These are phyloP conservation scores for Geotrichum klebahnii DNA, from an alignment of 1,139 yeast species.

Conservation along the genomic window DNA sequence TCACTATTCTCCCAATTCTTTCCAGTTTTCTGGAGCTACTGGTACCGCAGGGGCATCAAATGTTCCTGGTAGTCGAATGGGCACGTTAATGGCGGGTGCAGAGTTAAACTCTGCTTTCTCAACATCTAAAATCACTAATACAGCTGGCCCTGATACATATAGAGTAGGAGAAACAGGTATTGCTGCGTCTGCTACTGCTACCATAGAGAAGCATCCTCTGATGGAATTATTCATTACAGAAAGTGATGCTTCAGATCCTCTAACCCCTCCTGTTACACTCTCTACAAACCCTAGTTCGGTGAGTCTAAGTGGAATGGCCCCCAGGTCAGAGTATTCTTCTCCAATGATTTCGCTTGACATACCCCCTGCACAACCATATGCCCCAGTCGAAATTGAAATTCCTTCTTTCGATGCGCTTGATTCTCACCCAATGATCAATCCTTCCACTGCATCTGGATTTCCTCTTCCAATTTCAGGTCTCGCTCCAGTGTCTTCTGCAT, in stretches of 20 bases:
- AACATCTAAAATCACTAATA: background rate
- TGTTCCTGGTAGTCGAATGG: constrained; percentile 6
- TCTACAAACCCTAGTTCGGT: constrained; percentile 5
- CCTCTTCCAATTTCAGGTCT: constrained; percentile 21
- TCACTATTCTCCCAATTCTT: background rate
- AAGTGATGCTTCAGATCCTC: background rate
- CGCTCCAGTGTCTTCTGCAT: constrained; percentile 17
- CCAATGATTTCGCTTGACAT: constrained; percentile 30
- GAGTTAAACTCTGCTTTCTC: background rate
- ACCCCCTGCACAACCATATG: constrained; percentile 31
- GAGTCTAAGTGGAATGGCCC: constrained; percentile 19
- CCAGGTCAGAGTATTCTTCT: constrained; percentile 30
- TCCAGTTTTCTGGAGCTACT: background rate
- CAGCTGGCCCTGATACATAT: background rate
- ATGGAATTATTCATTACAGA: constrained; percentile 21
- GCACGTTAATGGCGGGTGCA: constrained; percentile 2
- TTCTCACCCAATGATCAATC: constrained; percentile 28
- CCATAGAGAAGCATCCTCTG: constrained; percentile 21
- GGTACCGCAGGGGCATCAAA: background rate
- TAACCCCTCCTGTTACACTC: constrained; percentile 12
- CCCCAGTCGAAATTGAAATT: constrained; percentile 55
- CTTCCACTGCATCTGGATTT: constrained; percentile 19
- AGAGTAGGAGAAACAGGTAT: background rate
- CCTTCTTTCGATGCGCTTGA: constrained; percentile 47
- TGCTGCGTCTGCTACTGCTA: background rate